Percentiles rank a stretch among this genome's conserved stretches.
Evolutionary conservation across 2,329 filamentous ascomycete genomes (phyloP).

Genomic region (Annulohypoxylon truncatum): DNA sequence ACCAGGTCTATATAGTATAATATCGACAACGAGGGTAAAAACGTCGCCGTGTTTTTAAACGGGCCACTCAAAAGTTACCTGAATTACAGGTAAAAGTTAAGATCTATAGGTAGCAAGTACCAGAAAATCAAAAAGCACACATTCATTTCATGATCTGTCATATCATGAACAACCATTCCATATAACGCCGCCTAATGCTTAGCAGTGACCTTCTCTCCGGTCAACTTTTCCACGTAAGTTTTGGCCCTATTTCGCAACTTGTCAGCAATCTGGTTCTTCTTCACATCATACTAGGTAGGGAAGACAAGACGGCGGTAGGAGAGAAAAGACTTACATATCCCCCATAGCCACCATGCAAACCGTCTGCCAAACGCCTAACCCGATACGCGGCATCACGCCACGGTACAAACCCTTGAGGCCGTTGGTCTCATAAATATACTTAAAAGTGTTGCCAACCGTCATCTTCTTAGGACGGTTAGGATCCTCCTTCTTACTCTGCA

Average conservation of each 20-base stretch:
- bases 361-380: slow-evolving; percentile 97
- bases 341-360: slow-evolving; percentile 99
- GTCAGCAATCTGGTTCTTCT: slow-evolving; percentile 44
- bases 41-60: not conserved
- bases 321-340: slow-evolving; percentile 80
- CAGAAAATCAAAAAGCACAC: slow-evolving; percentile 20
- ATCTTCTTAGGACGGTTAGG: slow-evolving; percentile 99
- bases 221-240: slow-evolving; percentile 74
- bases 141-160: slow-evolving; percentile 33
- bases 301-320: not conserved
- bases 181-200: slow-evolving; percentile 69
- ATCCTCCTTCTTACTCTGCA: slow-evolving; percentile 99
- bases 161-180: slow-evolving; percentile 41
- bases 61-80: not conserved
- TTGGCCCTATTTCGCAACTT: slow-evolving; percentile 64
- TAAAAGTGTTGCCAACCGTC: slow-evolving; percentile 87
- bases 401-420: slow-evolving; percentile 94
- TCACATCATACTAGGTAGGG: not conserved
- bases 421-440: slow-evolving; percentile 91
- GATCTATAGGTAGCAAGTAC: slow-evolving; percentile 12
- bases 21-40: slow-evolving; percentile 7
- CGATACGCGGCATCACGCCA: slow-evolving; percentile 92
- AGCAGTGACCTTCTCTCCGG: slow-evolving; percentile 71
- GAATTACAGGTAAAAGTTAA: not conserved
- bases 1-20: slow-evolving; percentile 15